Evolutionary conservation across 345 rosid genomes (phyloP).

Genomic region (Raphanus sativus): DNA sequence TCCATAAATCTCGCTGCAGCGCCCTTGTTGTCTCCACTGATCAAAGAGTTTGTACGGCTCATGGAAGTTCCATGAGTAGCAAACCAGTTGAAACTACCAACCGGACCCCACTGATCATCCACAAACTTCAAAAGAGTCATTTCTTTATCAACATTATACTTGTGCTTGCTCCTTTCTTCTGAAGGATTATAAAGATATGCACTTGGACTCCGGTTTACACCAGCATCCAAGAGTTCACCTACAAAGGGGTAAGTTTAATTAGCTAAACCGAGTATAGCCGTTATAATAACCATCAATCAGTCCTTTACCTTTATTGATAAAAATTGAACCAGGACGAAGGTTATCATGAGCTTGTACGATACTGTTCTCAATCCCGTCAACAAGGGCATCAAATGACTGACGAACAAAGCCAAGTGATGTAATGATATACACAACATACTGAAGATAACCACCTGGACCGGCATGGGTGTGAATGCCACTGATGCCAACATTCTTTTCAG

Average conservation of each 20-base stretch:
- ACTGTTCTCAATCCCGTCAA: slow-evolving; percentile 91
- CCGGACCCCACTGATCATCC: slow-evolving; percentile 86
- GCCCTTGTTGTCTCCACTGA: slow-evolving; percentile 99
- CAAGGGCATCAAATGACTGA: slow-evolving; percentile 91
- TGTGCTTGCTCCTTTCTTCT: slow-evolving; percentile 70
- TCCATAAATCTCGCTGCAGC: slow-evolving; percentile 97
- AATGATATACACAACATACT: slow-evolving; percentile 78
- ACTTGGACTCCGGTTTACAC: slow-evolving; percentile 96
- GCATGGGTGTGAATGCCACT: slow-evolving; percentile 98
- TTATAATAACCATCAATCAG: neutral
- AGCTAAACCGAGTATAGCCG: neutral
- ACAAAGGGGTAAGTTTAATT: slow-evolving; percentile 35
- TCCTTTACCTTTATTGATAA: slow-evolving; percentile 67
- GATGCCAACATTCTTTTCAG: slow-evolving; percentile 83
- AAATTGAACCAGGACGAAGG: slow-evolving; percentile 81
- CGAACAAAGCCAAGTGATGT: slow-evolving; percentile 96
- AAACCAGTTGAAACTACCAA: slow-evolving; percentile 98
- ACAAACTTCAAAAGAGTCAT: slow-evolving; percentile 98
- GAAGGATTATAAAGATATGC: slow-evolving; percentile 90
- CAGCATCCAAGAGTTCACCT: slow-evolving; percentile 93
- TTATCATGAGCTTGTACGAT: slow-evolving; percentile 88
- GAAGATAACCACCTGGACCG: slow-evolving; percentile 98
- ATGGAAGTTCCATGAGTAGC: slow-evolving; percentile 99
- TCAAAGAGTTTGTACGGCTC: slow-evolving; percentile 92
- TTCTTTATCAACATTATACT: slow-evolving; percentile 82